Conservation (phyloP, 306 rosid species). For the Lablab purpureus region DNA sequence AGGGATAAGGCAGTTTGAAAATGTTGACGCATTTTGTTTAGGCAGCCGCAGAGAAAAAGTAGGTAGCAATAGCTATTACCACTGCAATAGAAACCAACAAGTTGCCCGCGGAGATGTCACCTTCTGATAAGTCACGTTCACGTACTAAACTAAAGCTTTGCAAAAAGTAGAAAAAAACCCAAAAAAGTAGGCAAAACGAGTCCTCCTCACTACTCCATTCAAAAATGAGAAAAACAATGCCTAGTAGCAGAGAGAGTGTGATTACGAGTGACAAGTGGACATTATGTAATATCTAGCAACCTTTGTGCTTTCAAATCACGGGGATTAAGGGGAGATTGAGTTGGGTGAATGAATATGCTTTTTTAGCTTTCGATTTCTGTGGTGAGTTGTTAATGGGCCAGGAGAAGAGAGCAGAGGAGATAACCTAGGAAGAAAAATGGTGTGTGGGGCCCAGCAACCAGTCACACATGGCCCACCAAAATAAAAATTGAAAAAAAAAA, state of each 20-base stretch:
- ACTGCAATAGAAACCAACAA: background rate
- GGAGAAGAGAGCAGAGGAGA: slow-evolving; percentile 22
- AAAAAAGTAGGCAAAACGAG: slow-evolving; percentile 32
- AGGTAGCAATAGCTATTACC: background rate
- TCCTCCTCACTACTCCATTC: slow-evolving; percentile 37
- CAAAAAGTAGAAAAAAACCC: slow-evolving; percentile 6
- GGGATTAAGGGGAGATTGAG: slow-evolving; percentile 13
- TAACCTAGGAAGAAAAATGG: slow-evolving; percentile 41
- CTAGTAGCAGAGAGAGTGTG: background rate
- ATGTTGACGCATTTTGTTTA: slow-evolving; percentile 24
- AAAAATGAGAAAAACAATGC: background rate
- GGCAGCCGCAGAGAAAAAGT: background rate
- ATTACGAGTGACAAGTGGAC: slow-evolving; percentile 37
- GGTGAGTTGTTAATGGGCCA: slow-evolving; percentile 35
- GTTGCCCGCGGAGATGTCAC: slow-evolving; percentile 51
- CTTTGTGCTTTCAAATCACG: slow-evolving; percentile 46
- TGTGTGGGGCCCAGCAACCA: slow-evolving; percentile 35
- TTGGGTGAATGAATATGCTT: slow-evolving; percentile 20
- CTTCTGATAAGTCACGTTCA: slow-evolving; percentile 37
- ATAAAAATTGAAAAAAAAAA: background rate
- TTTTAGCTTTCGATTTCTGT: slow-evolving; percentile 30
- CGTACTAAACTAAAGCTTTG: slow-evolving; percentile 11
- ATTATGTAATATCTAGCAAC: background rate
- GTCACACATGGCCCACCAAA: slow-evolving; percentile 26
- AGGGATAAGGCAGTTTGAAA: slow-evolving; percentile 13